Percentiles rank a stretch among this genome's conserved stretches.
phyloP scores from a whole-genome alignment of 2,329 filamentous ascomycete species.

The Ciborinia camelliae region DNA sequence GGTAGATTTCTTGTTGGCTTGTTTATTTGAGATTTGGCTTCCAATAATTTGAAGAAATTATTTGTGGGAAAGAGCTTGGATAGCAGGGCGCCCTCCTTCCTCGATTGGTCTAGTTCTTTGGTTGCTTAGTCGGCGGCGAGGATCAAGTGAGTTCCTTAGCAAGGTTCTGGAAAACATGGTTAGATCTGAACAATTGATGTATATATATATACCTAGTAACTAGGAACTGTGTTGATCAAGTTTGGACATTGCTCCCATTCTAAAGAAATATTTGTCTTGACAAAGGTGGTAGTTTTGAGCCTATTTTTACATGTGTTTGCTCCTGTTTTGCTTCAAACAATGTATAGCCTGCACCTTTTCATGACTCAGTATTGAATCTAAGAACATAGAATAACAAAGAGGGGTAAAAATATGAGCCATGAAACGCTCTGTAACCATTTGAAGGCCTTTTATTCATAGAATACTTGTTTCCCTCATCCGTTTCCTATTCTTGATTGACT shows the following conservation, averaged over 20 bases:
- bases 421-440: neutral
- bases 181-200: neutral
- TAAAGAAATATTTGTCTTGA: neutral
- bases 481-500: neutral
- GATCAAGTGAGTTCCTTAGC: neutral
- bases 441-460: neutral
- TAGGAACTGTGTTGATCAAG: neutral
- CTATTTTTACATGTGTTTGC: neutral
- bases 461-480: neutral
- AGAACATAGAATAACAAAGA: neutral
- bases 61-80: neutral
- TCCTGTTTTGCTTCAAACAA: neutral
- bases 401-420: fast-evolving
- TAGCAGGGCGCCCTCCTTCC: neutral
- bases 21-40: neutral
- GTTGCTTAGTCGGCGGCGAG: neutral
- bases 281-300: neutral
- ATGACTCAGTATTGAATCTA: neutral
- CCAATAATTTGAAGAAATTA: neutral
- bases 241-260: fast-evolving
- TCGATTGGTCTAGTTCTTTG: neutral
- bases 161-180: neutral
- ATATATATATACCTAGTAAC: neutral
- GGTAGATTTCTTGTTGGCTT: neutral
- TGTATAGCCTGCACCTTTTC: neutral